Conservation (phyloP, 306 rosid genomes). For the Albizia julibrissin region DNA sequence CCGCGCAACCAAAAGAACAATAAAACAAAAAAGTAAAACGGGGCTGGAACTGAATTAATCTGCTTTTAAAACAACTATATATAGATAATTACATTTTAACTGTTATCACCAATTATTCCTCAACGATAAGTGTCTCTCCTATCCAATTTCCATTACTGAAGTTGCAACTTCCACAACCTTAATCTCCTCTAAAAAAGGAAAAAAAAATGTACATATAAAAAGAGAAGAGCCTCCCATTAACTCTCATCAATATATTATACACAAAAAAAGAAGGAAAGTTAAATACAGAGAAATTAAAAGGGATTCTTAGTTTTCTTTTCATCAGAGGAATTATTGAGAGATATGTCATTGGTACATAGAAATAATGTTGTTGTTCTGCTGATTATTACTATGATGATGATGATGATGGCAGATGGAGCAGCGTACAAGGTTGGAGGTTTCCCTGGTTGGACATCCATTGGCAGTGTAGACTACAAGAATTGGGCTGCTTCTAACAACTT, state of each 20-base stretch:
- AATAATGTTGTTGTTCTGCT: slow-evolving; percentile 26
- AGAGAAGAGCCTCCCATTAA: background rate
- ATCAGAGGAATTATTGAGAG: background rate
- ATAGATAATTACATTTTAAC: background rate
- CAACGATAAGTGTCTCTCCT: background rate
- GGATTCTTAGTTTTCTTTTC: background rate
- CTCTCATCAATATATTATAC: slow-evolving; percentile 5
- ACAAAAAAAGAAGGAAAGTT: background rate
- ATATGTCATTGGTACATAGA: slow-evolving; percentile 55
- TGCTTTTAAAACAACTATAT: background rate
- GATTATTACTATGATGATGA: background rate
- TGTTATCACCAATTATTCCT: background rate
- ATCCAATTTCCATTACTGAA: slow-evolving; percentile 33
- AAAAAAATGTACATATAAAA: slow-evolving; percentile 40
- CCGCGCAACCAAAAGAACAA: no score
- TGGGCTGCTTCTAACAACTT: slow-evolving; percentile 83
- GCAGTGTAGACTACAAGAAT: slow-evolving; percentile 59
- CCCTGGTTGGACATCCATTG: slow-evolving; percentile 82
- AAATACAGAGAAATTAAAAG: background rate
- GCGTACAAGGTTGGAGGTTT: slow-evolving; percentile 83
- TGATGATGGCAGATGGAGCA: slow-evolving; percentile 48
- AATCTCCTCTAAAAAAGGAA: slow-evolving; percentile 1
- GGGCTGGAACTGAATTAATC: no score
- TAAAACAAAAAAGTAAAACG: no score
- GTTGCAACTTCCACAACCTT: slow-evolving; percentile 35